Conservation (phyloP, 1,139 yeast species). For the Geotrichum bryndzae region DNA sequence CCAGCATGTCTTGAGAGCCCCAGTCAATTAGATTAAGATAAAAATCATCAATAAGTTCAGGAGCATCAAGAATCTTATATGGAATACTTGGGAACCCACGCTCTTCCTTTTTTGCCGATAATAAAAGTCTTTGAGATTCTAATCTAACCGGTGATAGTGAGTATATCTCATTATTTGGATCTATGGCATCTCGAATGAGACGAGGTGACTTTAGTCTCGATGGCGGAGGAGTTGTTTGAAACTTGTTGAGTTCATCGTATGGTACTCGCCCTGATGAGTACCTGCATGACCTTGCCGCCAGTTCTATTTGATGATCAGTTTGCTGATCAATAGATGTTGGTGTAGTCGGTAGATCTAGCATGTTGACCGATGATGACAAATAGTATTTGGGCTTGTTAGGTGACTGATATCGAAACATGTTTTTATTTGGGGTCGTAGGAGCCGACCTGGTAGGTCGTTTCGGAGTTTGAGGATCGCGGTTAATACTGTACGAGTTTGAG, state of each 20-base stretch:
- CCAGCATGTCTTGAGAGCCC: slow-evolving; percentile 86
- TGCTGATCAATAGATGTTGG: not conserved
- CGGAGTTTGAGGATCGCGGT: slow-evolving; percentile 26
- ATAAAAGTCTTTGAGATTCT: slow-evolving; percentile 50
- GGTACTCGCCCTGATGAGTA: not conserved
- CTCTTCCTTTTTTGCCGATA: slow-evolving; percentile 42
- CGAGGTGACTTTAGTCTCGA: not conserved
- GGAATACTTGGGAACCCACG: slow-evolving; percentile 81
- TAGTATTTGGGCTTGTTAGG: slow-evolving; percentile 20
- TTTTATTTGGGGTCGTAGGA: slow-evolving; percentile 38
- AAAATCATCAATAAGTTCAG: slow-evolving; percentile 89
- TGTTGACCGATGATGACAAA: not conserved
- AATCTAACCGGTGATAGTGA: slow-evolving; percentile 62
- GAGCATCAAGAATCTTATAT: slow-evolving; percentile 91
- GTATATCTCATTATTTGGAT: slow-evolving; percentile 65
- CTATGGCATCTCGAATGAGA: slow-evolving; percentile 24
- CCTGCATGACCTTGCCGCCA: not conserved
- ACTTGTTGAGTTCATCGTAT: not conserved
- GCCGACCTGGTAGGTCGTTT: slow-evolving; percentile 31
- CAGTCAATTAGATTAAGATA: slow-evolving; percentile 89
- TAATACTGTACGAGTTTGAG: slow-evolving; percentile 1
- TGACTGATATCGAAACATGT: slow-evolving; percentile 31
- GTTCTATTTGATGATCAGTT: not conserved
- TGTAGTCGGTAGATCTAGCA: not conserved
- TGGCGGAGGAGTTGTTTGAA: not conserved